Evolutionary conservation across 108 stramenopile species (phyloP).

Genomic region (Chaetoceros muelleri): DNA sequence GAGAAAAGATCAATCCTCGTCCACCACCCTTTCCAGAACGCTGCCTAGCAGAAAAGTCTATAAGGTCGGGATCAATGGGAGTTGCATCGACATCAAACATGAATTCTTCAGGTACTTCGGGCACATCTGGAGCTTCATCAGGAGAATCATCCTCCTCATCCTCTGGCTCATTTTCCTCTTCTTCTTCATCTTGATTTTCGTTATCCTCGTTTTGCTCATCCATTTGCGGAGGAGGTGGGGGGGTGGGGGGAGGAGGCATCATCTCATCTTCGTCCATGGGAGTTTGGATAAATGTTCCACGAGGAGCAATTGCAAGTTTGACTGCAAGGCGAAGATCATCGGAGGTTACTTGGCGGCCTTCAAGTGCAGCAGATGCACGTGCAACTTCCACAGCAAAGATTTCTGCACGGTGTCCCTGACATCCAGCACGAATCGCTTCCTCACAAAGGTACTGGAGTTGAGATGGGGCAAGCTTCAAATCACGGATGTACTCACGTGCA

Average conservation of each 20-base stretch:
- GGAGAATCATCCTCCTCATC: slow-evolving; percentile 59
- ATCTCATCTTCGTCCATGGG: slow-evolving; percentile 74
- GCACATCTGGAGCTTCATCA: slow-evolving; percentile 69
- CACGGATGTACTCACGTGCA: slow-evolving; percentile 86
- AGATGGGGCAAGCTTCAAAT: slow-evolving; percentile 62
- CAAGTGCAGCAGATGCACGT: slow-evolving; percentile 83
- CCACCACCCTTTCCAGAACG: slow-evolving; percentile 89
- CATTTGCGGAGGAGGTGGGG: slow-evolving; percentile 79
- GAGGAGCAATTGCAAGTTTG: slow-evolving; percentile 91
- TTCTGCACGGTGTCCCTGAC: slow-evolving; percentile 95
- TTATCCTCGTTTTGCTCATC: slow-evolving; percentile 75
- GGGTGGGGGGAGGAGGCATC: slow-evolving; percentile 84
- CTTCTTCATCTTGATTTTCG: slow-evolving; percentile 71
- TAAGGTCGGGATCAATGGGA: slow-evolving; percentile 93
- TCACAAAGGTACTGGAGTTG: slow-evolving; percentile 95
- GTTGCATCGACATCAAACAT: slow-evolving; percentile 94
- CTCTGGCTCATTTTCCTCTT: slow-evolving; percentile 75
- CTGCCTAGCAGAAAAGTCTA: slow-evolving; percentile 74
- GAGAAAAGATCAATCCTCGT: slow-evolving; percentile 90
- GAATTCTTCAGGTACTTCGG: slow-evolving; percentile 92
- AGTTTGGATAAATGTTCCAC: slow-evolving; percentile 86
- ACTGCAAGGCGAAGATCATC: slow-evolving; percentile 88
- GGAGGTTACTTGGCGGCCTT: slow-evolving; percentile 76
- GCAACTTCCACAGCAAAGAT: slow-evolving; percentile 92
- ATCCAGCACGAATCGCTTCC: slow-evolving; percentile 90